phyloP scores from a whole-genome alignment of 805 yeast genomes.

The Metschnikowia anglica region DNA sequence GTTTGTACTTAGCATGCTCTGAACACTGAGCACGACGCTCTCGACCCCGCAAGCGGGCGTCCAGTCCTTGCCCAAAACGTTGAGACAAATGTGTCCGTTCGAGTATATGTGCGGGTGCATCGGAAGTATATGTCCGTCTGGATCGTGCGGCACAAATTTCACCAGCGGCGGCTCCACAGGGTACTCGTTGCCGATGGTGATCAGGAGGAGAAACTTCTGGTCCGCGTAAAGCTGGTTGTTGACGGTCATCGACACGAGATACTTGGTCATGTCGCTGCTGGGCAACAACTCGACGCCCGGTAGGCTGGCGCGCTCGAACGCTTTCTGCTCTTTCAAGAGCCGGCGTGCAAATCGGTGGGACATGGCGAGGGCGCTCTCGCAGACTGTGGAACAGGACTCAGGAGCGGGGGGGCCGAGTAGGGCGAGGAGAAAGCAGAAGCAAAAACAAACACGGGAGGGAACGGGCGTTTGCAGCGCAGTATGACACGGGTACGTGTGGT shows the following conservation, averaged over 20 bases:
- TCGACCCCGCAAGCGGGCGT: slow-evolving; percentile 58
- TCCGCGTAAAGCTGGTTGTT: slow-evolving; percentile 15
- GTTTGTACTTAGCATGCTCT: slow-evolving; percentile 61
- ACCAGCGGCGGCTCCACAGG: slow-evolving; percentile 22
- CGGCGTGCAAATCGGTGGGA: slow-evolving; percentile 19
- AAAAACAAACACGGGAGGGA: too few relatives aligned
- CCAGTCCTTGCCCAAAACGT: slow-evolving; percentile 66
- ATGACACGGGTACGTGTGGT: slow-evolving; percentile 8
- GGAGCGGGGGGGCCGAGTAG: too few relatives aligned
- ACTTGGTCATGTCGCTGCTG: slow-evolving; percentile 13
- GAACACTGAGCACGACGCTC: slow-evolving; percentile 54
- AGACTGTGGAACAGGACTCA: too few relatives aligned
- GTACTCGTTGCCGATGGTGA: slow-evolving; percentile 14
- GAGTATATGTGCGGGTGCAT: slow-evolving; percentile 73
- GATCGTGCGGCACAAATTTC: slow-evolving; percentile 9
- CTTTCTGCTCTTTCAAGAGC: slow-evolving; percentile 17
- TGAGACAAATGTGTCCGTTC: slow-evolving; percentile 77
- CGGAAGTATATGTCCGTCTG: slow-evolving; percentile 45
- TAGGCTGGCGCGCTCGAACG: slow-evolving; percentile 5
- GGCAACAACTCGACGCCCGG: slow-evolving; percentile 16
- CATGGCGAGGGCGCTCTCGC: slow-evolving; percentile 12
- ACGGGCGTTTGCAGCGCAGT: slow-evolving; percentile 5
- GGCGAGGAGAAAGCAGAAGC: too few relatives aligned
- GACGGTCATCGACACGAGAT: slow-evolving; percentile 9
- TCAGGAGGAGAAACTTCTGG: slow-evolving; percentile 10